Evolutionary conservation across 768 basidiomycete species (phyloP).

Genomic region (Ephemerocybe angulata): DNA sequence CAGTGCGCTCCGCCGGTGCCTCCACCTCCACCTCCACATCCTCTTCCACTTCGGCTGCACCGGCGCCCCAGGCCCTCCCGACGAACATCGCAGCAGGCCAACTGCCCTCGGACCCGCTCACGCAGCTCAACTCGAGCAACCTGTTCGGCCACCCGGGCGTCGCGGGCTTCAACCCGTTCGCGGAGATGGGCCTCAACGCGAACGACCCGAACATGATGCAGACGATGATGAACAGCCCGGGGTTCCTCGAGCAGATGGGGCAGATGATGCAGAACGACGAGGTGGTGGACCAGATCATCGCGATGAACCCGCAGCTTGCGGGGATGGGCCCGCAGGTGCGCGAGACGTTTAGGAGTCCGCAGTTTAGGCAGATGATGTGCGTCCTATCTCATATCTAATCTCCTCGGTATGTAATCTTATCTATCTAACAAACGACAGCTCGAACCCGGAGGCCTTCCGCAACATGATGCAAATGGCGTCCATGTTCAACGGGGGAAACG

Average conservation of each 20-base stretch:
- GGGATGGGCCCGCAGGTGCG: slow-evolving; percentile 79
- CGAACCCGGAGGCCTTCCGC: slow-evolving; percentile 75
- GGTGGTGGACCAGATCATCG: slow-evolving; percentile 84
- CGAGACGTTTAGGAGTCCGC: slow-evolving; percentile 65
- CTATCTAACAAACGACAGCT: slow-evolving; percentile 30
- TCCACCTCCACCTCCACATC: slow-evolving; percentile 30
- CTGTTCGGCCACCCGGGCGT: slow-evolving; percentile 67
- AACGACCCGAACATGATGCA: slow-evolving; percentile 52
- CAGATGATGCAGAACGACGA: slow-evolving; percentile 82
- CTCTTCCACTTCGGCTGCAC: slow-evolving; percentile 35
- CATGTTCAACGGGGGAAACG: slow-evolving; percentile 43
- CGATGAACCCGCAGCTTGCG: slow-evolving; percentile 73
- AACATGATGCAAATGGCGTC: slow-evolving; percentile 73
- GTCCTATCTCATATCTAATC: slow-evolving; percentile 21
- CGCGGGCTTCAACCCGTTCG: slow-evolving; percentile 90
- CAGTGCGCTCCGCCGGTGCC: slow-evolving; percentile 40
- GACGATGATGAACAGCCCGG: slow-evolving; percentile 78
- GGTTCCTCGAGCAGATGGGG: slow-evolving; percentile 87
- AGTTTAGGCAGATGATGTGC: slow-evolving; percentile 46
- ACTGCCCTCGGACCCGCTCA: slow-evolving; percentile 83
- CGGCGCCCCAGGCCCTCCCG: slow-evolving; percentile 59
- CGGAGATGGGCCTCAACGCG: slow-evolving; percentile 61
- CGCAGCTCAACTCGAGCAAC: slow-evolving; percentile 72
- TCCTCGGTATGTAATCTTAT: neutral
- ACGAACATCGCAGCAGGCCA: slow-evolving; percentile 84